A percentile compares a stretch with the other conserved stretches of the same genome.
These are phyloP conservation scores for Crotalaria pallida DNA, from an alignment of 306 rosid genomes.

Conservation along the genomic window DNA sequence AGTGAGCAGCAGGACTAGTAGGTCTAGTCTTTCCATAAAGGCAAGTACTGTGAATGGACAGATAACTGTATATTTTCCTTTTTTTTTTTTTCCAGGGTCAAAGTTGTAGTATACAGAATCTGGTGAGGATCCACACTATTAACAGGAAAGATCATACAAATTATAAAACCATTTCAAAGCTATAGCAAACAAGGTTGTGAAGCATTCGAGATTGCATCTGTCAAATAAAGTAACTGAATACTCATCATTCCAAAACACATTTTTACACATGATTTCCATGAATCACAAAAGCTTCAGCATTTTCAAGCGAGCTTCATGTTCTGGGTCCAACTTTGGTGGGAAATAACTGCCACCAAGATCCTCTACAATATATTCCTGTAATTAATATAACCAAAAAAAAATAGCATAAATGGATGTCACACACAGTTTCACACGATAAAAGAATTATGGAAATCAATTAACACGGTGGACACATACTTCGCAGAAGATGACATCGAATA, in stretches of 20 bases:
- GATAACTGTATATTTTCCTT: background rate
- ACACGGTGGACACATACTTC: background rate
- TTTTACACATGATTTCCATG: conserved; percentile 18
- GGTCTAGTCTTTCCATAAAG: too few relatives aligned
- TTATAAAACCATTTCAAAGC: conserved; percentile 9
- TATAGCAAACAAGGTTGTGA: conserved; percentile 16
- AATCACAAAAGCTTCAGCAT: conserved; percentile 77
- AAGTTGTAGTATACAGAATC: conserved; percentile 24
- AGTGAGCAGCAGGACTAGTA: too few relatives aligned
- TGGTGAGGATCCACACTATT: conserved; percentile 12
- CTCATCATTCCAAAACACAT: conserved; percentile 5
- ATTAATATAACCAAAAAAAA: background rate
- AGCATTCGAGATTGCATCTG: conserved; percentile 14
- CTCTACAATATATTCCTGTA: conserved; percentile 91
- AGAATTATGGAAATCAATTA: background rate
- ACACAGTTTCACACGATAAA: conserved; percentile 8
- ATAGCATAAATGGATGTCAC: background rate
- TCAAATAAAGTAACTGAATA: background rate
- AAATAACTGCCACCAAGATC: conserved; percentile 74
- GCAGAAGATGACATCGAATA: background rate
- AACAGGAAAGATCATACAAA: background rate
- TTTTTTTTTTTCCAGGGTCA: background rate
- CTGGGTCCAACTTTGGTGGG: conserved; percentile 87
- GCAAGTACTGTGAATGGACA: background rate
- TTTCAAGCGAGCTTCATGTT: conserved; percentile 86